A percentile compares a stretch with the other conserved stretches of the same genome.
Conservation (phyloP, 371 early-diverging fungal species). For the Coemansia sp. region DNA sequence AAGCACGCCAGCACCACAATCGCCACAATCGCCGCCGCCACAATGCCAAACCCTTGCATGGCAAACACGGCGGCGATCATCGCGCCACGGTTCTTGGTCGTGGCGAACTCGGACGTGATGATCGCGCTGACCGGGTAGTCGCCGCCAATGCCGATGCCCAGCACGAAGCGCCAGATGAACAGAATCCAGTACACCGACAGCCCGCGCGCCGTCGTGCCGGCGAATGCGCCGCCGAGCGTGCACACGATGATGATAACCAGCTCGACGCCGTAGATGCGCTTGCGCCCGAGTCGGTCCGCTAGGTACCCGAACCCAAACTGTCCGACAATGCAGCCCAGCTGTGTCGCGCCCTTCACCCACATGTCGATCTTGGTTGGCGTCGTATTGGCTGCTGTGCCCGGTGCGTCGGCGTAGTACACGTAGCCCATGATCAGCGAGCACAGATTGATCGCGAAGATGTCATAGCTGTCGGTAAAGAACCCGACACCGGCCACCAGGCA, state of each 20-base stretch:
- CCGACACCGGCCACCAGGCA: conserved; percentile 83
- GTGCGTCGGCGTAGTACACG: conserved; percentile 62
- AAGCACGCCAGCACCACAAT: conserved; percentile 68
- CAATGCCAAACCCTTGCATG: conserved; percentile 90
- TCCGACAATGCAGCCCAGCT: conserved; percentile 80
- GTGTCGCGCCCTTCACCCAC: conserved; percentile 78
- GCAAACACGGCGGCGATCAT: conserved; percentile 88
- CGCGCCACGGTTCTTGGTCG: conserved; percentile 71
- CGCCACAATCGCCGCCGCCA: conserved; percentile 72
- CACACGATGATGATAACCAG: conserved; percentile 75
- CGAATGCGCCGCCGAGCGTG: conserved; percentile 73
- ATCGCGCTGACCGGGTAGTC: conserved; percentile 85
- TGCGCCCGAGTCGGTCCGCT: conserved; percentile 83
- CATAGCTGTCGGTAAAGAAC: conserved; percentile 88
- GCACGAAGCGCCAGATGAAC: conserved; percentile 77
- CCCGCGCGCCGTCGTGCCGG: conserved; percentile 58
- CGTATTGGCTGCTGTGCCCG: conserved; percentile 51
- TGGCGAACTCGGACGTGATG: conserved; percentile 86
- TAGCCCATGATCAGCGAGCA: conserved; percentile 78
- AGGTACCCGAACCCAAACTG: conserved; percentile 85
- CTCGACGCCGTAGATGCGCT: conserved; percentile 83
- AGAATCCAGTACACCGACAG: conserved; percentile 70
- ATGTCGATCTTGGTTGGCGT: conserved; percentile 66
- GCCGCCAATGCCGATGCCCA: conserved; percentile 87
- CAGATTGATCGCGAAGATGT: conserved; percentile 82